Conservation (phyloP, 352 stramenopile genomes). For the Phytopythium chamaehyphon region DNA sequence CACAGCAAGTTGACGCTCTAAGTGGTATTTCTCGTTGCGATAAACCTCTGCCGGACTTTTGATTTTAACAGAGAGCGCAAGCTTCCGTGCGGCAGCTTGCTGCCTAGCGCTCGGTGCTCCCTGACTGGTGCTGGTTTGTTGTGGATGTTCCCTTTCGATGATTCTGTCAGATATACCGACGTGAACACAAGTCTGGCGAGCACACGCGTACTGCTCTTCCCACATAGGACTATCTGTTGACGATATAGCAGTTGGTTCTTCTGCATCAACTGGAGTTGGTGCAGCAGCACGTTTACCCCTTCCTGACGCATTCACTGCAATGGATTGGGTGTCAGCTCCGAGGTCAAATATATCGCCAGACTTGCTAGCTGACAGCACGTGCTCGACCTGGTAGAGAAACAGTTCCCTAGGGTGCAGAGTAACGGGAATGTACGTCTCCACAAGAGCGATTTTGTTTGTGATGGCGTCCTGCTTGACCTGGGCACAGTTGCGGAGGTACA, state of each 20-base stretch:
- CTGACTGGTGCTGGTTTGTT: conserved; percentile 9
- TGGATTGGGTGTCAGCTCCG: conserved; percentile 30
- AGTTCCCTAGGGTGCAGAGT: conserved; percentile 66
- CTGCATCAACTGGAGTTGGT: conserved; percentile 2
- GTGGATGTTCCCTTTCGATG: conserved; percentile 39
- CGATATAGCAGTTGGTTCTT: background rate
- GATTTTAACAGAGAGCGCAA: conserved; percentile 34
- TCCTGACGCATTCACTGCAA: conserved; percentile 18
- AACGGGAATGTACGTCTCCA: conserved; percentile 71
- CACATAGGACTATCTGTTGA: conserved; percentile 14
- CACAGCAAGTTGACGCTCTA: conserved; percentile 42
- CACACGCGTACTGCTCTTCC: conserved; percentile 44
- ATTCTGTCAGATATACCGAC: conserved; percentile 66
- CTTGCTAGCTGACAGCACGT: conserved; percentile 36
- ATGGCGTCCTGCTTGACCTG: conserved; percentile 82
- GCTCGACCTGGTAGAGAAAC: conserved; percentile 68
- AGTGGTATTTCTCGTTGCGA: conserved; percentile 60
- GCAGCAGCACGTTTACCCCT: background rate
- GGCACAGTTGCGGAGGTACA: conserved; percentile 83
- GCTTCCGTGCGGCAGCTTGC: conserved; percentile 4
- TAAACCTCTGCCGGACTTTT: conserved; percentile 55
- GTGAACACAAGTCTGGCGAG: conserved; percentile 64
- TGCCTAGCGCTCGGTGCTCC: conserved; percentile 9
- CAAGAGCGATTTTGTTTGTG: conserved; percentile 68
- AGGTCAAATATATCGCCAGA: conserved; percentile 35